phyloP scores from a whole-genome alignment of 179 eudicot species.

The Silene vulgaris region DNA sequence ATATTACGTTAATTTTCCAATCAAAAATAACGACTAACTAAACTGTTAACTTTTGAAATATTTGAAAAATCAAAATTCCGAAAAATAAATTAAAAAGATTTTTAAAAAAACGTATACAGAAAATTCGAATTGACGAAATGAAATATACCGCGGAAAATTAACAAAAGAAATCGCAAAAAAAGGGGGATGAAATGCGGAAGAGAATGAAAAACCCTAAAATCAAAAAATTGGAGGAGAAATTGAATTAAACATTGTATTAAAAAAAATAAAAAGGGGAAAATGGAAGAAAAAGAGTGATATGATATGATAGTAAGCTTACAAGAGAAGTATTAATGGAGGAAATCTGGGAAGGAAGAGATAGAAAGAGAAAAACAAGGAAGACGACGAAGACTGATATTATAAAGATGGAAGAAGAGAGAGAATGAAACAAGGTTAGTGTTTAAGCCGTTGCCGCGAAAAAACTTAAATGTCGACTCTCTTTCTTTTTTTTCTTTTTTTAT shows the following conservation, averaged over 20 bases:
- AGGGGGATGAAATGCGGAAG: not conserved
- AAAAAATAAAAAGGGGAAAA: not conserved
- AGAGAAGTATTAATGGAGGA: not conserved
- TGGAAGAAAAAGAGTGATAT: not conserved
- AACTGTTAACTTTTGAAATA: not conserved
- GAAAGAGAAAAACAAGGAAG: constrained; percentile 17
- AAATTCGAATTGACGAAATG: not conserved
- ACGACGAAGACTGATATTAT: constrained; percentile 14
- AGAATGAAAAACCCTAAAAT: not conserved
- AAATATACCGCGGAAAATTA: not conserved
- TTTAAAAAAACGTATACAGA: not conserved
- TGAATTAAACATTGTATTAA: not conserved
- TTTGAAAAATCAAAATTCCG: not conserved
- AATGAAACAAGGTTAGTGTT: constrained; percentile 9
- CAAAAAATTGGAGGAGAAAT: not conserved
- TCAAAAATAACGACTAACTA: not conserved
- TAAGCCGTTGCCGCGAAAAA: constrained; percentile 45
- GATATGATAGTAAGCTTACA: not conserved
- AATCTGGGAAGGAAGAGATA: constrained; percentile 20
- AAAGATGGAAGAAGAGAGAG: constrained; percentile 10
- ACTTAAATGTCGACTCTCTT: constrained; percentile 23
- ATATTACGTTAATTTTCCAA: not conserved
- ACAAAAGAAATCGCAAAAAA: not conserved
- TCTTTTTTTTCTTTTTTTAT: not conserved
- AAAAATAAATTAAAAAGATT: not conserved